phyloP scores from a whole-genome alignment of 148 eudicot species.

The Cornus suecica region DNA sequence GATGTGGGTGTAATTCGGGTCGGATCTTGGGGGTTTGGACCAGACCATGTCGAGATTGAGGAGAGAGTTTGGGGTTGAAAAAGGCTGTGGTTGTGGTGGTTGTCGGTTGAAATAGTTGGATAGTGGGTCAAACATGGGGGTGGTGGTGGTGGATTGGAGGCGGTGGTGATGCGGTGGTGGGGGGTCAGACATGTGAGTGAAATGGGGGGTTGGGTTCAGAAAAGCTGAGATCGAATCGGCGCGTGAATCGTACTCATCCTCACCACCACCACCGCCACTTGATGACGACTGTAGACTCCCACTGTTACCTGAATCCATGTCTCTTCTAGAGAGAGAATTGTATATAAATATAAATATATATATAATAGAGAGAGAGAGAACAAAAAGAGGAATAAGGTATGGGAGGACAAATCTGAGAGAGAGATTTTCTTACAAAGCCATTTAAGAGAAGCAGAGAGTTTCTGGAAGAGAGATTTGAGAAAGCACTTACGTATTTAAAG shows the following conservation, averaged over 20 bases:
- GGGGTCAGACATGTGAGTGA: slow-evolving; percentile 6
- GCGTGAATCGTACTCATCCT: slow-evolving; percentile 58
- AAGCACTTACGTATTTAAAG: slow-evolving; percentile 8
- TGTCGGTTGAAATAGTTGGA: slow-evolving; percentile 21
- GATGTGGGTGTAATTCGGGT: slow-evolving; percentile 17
- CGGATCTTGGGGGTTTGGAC: slow-evolving; percentile 35
- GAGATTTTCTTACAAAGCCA: slow-evolving; percentile 28
- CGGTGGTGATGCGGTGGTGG: neutral
- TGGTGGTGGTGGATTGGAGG: slow-evolving; percentile 7
- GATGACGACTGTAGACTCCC: slow-evolving; percentile 59
- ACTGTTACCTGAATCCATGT: slow-evolving; percentile 69
- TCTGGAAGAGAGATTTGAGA: slow-evolving; percentile 9
- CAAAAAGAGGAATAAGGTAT: slow-evolving; percentile 1
- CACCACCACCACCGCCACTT: slow-evolving; percentile 56
- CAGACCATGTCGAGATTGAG: slow-evolving; percentile 34
- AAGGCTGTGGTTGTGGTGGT: slow-evolving; percentile 18
- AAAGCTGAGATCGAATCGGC: slow-evolving; percentile 21
- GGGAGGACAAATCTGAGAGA: slow-evolving; percentile 18
- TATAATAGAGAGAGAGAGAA: slow-evolving; percentile 13
- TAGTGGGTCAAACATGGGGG: slow-evolving; percentile 25
- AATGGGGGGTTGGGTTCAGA: slow-evolving; percentile 3
- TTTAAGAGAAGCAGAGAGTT: slow-evolving; percentile 14
- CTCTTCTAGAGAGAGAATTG: slow-evolving; percentile 18
- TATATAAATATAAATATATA: neutral
- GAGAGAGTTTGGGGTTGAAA: slow-evolving; percentile 21